Conservation (phyloP, 139 green algal species). For the Astrephomene gubernaculifera region DNA sequence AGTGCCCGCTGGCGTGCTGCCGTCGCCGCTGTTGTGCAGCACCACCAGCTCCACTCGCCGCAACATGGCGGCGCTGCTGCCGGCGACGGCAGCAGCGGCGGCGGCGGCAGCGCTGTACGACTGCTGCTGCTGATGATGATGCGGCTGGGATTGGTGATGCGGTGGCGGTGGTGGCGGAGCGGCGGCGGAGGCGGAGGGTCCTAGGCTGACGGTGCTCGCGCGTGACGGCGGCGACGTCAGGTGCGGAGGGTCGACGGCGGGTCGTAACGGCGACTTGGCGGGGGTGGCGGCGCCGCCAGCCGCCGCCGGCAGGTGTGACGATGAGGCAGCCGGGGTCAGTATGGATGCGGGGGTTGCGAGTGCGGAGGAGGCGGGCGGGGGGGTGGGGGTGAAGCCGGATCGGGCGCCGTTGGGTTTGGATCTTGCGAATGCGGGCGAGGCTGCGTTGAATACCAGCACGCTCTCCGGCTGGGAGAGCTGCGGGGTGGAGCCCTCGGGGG, state of each 20-base stretch:
- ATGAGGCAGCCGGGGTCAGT: slow-evolving; percentile 11
- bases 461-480: slow-evolving; percentile 47
- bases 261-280: not conserved
- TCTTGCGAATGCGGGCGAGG: slow-evolving; percentile 18
- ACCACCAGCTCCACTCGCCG: slow-evolving; percentile 77
- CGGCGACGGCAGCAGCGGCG: slow-evolving; percentile 7
- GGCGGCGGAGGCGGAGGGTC: not conserved
- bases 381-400: slow-evolving; percentile 12
- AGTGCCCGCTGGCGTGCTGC: slow-evolving; percentile 58
- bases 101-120: not conserved
- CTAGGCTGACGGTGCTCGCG: not conserved
- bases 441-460: slow-evolving; percentile 46
- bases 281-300: not conserved
- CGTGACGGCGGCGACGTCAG: not conserved
- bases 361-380: no score
- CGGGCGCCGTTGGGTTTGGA: slow-evolving; percentile 22
- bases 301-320: not conserved
- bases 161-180: slow-evolving; percentile 6
- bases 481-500: slow-evolving; percentile 51
- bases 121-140: not conserved
- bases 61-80: slow-evolving; percentile 15
- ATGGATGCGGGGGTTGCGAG: not conserved
- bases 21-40: slow-evolving; percentile 57
- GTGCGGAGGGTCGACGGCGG: not conserved
- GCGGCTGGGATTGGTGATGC: not conserved